Evolutionary conservation across 768 basidiomycete genomes (phyloP).

Genomic region (Calocybe cyanea): DNA sequence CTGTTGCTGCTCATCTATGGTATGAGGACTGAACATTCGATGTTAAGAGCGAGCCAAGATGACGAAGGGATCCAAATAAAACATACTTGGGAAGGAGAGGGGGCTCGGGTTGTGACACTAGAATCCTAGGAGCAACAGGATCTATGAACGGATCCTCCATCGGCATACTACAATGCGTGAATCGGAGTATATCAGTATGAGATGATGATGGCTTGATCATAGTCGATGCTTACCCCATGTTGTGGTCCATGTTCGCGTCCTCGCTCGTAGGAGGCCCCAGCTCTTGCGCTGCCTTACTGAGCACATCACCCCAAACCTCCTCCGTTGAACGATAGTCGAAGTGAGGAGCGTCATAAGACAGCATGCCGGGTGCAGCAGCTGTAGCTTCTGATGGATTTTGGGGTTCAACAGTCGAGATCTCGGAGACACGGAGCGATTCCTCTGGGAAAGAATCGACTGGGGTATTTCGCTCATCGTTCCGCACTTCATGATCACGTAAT

Average conservation of each 20-base stretch:
- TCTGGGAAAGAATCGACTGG: too few relatives aligned
- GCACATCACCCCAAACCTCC: slow-evolving; percentile 17
- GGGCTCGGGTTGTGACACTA: slow-evolving; percentile 14
- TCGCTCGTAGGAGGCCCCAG: slow-evolving; percentile 7
- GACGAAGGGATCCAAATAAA: neutral
- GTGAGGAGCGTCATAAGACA: slow-evolving; percentile 8
- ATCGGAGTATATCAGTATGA: neutral
- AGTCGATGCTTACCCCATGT: slow-evolving; percentile 9
- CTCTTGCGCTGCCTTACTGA: slow-evolving; percentile 1
- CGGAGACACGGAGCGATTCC: too few relatives aligned
- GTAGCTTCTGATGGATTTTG: neutral
- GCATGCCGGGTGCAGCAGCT: neutral
- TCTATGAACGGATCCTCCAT: slow-evolving; percentile 31
- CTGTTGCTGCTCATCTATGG: slow-evolving; percentile 9
- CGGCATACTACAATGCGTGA: slow-evolving; percentile 14
- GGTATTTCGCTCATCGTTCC: neutral
- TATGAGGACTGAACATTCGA: slow-evolving; percentile 16
- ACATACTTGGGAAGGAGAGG: slow-evolving; percentile 30
- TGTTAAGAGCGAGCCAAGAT: neutral
- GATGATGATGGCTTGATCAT: neutral
- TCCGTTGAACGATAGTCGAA: slow-evolving; percentile 10
- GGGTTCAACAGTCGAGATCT: neutral
- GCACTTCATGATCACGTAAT: neutral
- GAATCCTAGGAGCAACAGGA: slow-evolving; percentile 15
- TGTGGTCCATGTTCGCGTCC: slow-evolving; percentile 11